Base-by-base conservation (phyloP, 208 protist species). In the Acanthamoeba sp. region DNA sequence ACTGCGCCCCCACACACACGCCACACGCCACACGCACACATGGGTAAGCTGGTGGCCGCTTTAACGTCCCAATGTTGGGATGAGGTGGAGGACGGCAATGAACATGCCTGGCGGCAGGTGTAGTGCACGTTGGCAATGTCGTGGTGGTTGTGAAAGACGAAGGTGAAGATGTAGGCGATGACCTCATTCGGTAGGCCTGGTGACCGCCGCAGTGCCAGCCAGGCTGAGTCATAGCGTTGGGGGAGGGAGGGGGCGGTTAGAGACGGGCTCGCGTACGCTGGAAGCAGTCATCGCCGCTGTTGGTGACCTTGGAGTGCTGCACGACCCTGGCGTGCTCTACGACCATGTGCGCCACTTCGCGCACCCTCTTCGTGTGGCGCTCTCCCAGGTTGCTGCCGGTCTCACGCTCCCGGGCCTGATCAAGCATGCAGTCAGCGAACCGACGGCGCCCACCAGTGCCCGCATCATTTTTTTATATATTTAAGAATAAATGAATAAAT, bases 101-200 rank as follows among this genome's bases (percentile, higher is more conserved):
- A n/a, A 14, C 59, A 27, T 34, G 34, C 59, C 59, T 66, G 59
- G 4, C 59, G 59, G 27, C 59, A 66, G 20, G 59, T 66, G 59
- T 34, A 66, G 27, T 78, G 69, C 3, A 78, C 32, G 16, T 48
- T 78, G 59, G 59, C 59, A 16, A 78, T 45, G 22, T 78, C 69
- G 29, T 3, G 32, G 34, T 48, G 38, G 69, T 16, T 78, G 38
- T 78, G 36, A 22, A 78, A 32, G 32, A 78, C 69, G 38, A 48
- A 78, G 10, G 69, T 78, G 69, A 78, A 78, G 69, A 78, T 78
- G 69, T 78, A 78, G 38, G 69, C 69, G 69, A 78, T 78, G 69
- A 78, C 34, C 38, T 78, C 69, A 5, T 78, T 32, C 14, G 69
- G 69, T 9, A 78, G 69, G 5, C 29, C 69, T 78, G n/a, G 5